These are phyloP conservation scores for Clonostachys chloroleuca DNA, from an alignment of 2,329 filamentous ascomycete species.

Conservation along the genomic window DNA sequence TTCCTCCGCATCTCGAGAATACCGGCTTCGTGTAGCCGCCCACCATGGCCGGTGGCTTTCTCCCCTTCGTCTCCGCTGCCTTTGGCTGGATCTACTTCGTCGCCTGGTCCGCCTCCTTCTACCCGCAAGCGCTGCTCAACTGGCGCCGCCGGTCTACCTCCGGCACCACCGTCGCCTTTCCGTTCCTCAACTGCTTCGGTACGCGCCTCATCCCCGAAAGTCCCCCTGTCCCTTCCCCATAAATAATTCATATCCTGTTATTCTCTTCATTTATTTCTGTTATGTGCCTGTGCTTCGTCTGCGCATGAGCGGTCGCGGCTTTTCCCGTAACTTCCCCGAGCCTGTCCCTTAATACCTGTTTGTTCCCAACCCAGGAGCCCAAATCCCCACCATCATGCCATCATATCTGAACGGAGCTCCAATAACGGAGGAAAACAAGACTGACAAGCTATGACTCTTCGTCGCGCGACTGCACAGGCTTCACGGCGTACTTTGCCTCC, in stretches of 20 bases:
- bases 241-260: neutral
- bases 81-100: slow-evolving; percentile 74
- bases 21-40: neutral
- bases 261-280: too few relatives aligned
- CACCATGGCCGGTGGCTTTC: slow-evolving; percentile 22
- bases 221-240: neutral
- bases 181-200: slow-evolving; percentile 66
- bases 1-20: neutral
- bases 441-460: neutral
- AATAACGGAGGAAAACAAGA: neutral
- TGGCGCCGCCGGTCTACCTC: slow-evolving; percentile 69
- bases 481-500: slow-evolving; percentile 71
- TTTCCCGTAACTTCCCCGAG: neutral
- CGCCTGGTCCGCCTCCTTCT: slow-evolving; percentile 86
- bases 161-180: slow-evolving; percentile 86
- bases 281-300: too few relatives aligned
- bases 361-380: slow-evolving; percentile 2
- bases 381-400: neutral
- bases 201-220: slow-evolving; percentile 7
- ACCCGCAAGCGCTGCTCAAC: slow-evolving; percentile 85
- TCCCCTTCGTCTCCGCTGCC: slow-evolving; percentile 47
- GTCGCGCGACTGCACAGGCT: slow-evolving; percentile 40
- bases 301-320: too few relatives aligned
- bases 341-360: slow-evolving; percentile 1
- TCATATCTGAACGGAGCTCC: neutral